phyloP scores from a whole-genome alignment of 805 yeast species.

The Kuraishia hungarica region DNA sequence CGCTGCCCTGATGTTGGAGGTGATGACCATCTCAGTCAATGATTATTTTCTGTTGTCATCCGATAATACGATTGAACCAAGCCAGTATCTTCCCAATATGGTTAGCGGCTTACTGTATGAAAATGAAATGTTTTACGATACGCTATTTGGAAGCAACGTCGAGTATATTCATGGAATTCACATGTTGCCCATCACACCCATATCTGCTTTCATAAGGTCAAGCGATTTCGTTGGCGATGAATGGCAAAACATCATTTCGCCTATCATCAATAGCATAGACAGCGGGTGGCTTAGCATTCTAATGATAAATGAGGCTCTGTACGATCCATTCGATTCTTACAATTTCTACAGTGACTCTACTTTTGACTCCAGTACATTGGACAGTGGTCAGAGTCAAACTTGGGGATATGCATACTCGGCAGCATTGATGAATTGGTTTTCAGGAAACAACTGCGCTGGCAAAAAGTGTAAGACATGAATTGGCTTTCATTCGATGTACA shows the following conservation, averaged over 20 bases:
- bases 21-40: conserved; percentile 45
- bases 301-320: conserved; percentile 65
- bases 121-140: conserved; percentile 64
- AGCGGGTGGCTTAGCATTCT: conserved; percentile 72
- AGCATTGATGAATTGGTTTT: conserved; percentile 11
- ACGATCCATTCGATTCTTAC: conserved; percentile 58
- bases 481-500: too few relatives aligned
- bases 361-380: conserved; percentile 53
- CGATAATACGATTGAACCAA: conserved; percentile 50
- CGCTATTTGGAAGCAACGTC: conserved; percentile 62
- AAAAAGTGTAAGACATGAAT: too few relatives aligned
- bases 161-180: conserved; percentile 77
- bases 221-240: conserved; percentile 51
- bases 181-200: conserved; percentile 65
- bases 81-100: conserved; percentile 46
- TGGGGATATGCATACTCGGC: conserved; percentile 81
- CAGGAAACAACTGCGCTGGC: too few relatives aligned
- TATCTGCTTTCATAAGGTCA: conserved; percentile 53
- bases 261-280: conserved; percentile 37
- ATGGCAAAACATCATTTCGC: conserved; percentile 44
- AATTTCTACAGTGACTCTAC: conserved; percentile 45
- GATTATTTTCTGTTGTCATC: conserved; percentile 48
- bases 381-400: conserved; percentile 78
- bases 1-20: conserved; percentile 52
- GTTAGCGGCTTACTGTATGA: conserved; percentile 72